A percentile compares a stretch with the other conserved stretches of the same genome.
phyloP scores from a whole-genome alignment of 352 stramenopile genomes.

The Aphanomyces astaci region DNA sequence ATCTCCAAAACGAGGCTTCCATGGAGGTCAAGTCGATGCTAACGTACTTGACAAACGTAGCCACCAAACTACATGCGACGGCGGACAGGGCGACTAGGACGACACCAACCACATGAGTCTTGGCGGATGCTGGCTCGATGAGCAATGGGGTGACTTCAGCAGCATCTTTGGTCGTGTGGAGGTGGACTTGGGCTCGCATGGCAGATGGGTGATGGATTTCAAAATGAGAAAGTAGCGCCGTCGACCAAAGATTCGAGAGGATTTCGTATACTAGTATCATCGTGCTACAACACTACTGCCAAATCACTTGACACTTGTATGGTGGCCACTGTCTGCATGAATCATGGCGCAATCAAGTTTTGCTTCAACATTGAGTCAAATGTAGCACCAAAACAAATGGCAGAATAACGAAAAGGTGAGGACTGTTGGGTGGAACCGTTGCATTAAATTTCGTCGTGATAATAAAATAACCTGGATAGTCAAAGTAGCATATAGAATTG shows the following conservation, averaged over 20 bases:
- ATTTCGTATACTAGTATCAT: too few relatives aligned
- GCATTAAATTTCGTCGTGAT: too few relatives aligned
- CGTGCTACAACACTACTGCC: too few relatives aligned
- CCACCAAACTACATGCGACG: neutral
- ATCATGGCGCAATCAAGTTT: neutral
- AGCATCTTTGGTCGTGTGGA: neutral
- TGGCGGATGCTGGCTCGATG: neutral
- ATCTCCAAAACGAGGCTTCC: neutral
- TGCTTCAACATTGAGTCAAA: neutral
- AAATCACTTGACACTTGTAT: too few relatives aligned
- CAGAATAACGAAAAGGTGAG: too few relatives aligned
- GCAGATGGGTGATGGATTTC: neutral
- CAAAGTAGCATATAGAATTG: too few relatives aligned
- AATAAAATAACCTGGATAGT: too few relatives aligned
- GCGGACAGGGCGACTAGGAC: neutral
- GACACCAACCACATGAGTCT: neutral
- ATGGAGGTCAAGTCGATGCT: neutral
- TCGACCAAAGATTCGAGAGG: neutral
- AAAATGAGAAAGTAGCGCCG: neutral
- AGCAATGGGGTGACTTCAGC: neutral
- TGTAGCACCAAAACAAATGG: neutral
- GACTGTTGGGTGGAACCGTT: too few relatives aligned
- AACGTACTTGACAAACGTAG: neutral
- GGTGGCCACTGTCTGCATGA: too few relatives aligned
- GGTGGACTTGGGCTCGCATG: neutral